Evolutionary conservation across 2,329 filamentous ascomycete genomes (phyloP).

Genomic region (Escovopsis weberi): DNA sequence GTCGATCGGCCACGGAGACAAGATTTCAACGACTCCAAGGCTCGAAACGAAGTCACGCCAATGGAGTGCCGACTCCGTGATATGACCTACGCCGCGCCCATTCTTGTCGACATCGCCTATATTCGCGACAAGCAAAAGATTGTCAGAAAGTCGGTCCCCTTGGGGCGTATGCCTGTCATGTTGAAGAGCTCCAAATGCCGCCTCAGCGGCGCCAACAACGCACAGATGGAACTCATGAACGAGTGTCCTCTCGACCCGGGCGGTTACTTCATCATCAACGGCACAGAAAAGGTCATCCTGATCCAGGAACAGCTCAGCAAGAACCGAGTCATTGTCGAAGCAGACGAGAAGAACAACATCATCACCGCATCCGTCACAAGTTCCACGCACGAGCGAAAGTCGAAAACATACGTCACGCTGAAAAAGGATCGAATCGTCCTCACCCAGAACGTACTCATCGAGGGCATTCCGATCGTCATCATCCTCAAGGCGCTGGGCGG

Average conservation of each 20-base stretch:
- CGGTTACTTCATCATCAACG: constrained; percentile 94
- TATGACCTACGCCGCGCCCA: constrained; percentile 94
- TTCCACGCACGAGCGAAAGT: constrained; percentile 95
- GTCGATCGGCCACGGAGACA: constrained; percentile 68
- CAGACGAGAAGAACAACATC: constrained; percentile 78
- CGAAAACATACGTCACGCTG: constrained; percentile 87
- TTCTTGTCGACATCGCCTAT: constrained; percentile 85
- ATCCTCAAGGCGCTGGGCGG: constrained; percentile 87
- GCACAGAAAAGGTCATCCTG: constrained; percentile 95
- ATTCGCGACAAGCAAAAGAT: constrained; percentile 66
- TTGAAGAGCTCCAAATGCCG: constrained; percentile 89
- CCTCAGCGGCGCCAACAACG: constrained; percentile 67
- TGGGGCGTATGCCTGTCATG: constrained; percentile 94
- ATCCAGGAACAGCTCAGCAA: constrained; percentile 99
- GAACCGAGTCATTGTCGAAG: constrained; percentile 95
- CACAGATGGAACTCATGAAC: constrained; percentile 81
- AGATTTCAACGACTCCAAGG: constrained; percentile 57
- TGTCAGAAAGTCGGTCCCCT: constrained; percentile 59
- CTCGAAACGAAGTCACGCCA: constrained; percentile 65
- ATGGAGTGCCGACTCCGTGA: constrained; percentile 95
- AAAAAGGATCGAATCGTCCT: constrained; percentile 88
- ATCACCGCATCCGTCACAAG: constrained; percentile 94
- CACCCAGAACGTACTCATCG: constrained; percentile 82
- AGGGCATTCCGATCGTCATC: constrained; percentile 91
- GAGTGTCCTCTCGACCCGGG: constrained; percentile 94